Evolutionary conservation across 2,329 filamentous ascomycete species (phyloP).

Genomic region (Aspergillus thermomutatus): DNA sequence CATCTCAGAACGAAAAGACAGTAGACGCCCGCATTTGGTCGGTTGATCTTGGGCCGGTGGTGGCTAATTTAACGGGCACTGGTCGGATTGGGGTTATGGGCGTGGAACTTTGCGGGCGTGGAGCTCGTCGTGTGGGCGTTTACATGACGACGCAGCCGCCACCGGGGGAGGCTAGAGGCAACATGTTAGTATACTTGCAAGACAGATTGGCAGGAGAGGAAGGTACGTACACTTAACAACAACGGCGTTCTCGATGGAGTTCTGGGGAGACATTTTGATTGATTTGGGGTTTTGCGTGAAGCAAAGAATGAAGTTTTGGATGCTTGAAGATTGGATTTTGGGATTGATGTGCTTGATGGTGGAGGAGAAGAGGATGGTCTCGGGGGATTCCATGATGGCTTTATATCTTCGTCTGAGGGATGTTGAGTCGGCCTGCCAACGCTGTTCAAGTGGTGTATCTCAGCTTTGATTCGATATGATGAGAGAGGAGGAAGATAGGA

Average conservation of each 20-base stretch:
- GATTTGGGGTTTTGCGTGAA: conserved; percentile 13
- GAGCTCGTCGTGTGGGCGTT: not conserved
- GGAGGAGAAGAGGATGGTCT: not conserved
- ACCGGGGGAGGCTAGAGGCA: conserved; percentile 21
- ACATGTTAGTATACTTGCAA: conserved; percentile 4
- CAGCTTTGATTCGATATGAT: not conserved
- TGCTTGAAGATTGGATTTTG: conserved; percentile 9
- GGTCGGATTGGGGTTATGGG: not conserved
- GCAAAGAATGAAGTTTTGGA: conserved; percentile 12
- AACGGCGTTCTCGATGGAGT: conserved; percentile 19
- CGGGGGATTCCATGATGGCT: not conserved
- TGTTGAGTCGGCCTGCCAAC: not conserved
- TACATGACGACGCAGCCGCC: conserved; percentile 32
- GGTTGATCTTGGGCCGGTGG: not conserved
- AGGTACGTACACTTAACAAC: conserved; percentile 21
- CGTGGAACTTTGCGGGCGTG: not conserved
- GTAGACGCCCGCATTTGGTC: not conserved
- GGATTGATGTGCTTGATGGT: not conserved
- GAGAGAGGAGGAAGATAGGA: not conserved
- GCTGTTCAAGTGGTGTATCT: not conserved
- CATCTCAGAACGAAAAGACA: too few species aligned
- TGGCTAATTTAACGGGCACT: not conserved
- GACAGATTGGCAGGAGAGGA: not conserved
- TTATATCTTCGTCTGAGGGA: not conserved
- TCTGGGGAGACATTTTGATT: conserved; percentile 25